Percentiles rank a stretch among this genome's conserved stretches.
Conservation (phyloP, 345 rosid species). For the Eucalyptus viminalis region DNA sequence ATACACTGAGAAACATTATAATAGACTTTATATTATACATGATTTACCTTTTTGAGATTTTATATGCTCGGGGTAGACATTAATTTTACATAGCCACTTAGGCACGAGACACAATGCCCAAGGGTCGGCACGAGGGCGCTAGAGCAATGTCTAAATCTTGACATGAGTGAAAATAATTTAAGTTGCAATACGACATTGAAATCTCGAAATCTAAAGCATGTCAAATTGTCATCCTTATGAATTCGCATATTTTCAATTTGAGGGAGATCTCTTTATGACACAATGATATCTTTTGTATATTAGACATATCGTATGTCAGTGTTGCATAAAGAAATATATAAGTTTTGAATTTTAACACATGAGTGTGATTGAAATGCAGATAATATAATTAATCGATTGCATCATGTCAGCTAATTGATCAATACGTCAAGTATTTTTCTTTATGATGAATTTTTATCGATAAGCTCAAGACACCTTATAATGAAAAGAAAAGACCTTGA, state of each 20-base stretch:
- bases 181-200: accelerated
- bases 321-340: accelerated
- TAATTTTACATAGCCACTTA: not conserved
- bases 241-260: accelerated
- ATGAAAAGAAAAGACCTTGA: accelerated
- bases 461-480: not conserved
- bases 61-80: accelerated
- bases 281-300: accelerated
- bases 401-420: accelerated
- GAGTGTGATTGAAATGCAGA: too few relatives aligned
- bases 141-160: accelerated
- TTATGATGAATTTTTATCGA: not conserved
- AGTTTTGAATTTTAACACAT: too few relatives aligned
- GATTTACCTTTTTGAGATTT: not conserved
- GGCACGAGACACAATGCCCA: accelerated
- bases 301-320: accelerated
- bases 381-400: not conserved
- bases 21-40: not conserved
- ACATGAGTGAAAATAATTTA: not conserved
- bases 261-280: accelerated
- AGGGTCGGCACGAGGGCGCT: accelerated
- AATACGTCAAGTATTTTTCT: not conserved
- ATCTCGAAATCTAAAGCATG: not conserved
- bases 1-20: accelerated
- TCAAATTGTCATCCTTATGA: not conserved